A percentile compares a stretch with the other conserved stretches of the same genome.
Conservation (phyloP, 768 basidiomycete species). For the Suillus placidus region DNA sequence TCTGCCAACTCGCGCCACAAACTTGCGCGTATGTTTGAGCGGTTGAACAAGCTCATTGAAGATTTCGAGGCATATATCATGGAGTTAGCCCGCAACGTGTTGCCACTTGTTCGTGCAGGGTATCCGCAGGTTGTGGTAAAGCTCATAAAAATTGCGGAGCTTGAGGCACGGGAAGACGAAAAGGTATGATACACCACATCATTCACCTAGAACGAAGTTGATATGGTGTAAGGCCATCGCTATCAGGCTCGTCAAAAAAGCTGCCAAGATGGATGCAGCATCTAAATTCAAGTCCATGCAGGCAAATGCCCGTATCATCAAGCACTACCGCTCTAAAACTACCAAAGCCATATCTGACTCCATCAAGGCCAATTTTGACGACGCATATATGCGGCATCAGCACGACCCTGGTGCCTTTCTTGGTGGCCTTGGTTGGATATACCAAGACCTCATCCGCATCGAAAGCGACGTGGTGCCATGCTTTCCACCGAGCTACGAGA, state of each 20-base stretch:
- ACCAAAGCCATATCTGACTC: constrained; percentile 78
- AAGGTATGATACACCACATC: constrained; percentile 56
- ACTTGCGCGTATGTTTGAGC: constrained; percentile 80
- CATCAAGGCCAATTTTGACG: constrained; percentile 70
- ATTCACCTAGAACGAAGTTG: background rate
- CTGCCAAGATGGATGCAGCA: constrained; percentile 89
- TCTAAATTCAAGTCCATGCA: constrained; percentile 93
- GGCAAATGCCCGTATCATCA: constrained; percentile 89
- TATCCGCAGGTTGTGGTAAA: constrained; percentile 87
- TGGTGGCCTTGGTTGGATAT: constrained; percentile 83
- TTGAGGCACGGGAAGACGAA: constrained; percentile 92
- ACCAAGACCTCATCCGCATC: constrained; percentile 92
- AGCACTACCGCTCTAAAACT: constrained; percentile 93
- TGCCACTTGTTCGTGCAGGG: constrained; percentile 78
- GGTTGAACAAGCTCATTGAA: constrained; percentile 75
- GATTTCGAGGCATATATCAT: constrained; percentile 87
- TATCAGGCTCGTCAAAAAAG: constrained; percentile 92
- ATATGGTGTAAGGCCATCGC: constrained; percentile 74
- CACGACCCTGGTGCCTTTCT: constrained; percentile 74
- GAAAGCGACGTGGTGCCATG: constrained; percentile 87
- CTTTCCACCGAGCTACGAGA: constrained; percentile 92
- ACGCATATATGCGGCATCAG: constrained; percentile 62
- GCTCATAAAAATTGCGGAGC: constrained; percentile 89
- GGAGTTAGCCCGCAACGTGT: constrained; percentile 73
- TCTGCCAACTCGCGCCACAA: constrained; percentile 67